Base-by-base conservation (phyloP, 805 yeast species). In the Hanseniaspora singularis region DNA sequence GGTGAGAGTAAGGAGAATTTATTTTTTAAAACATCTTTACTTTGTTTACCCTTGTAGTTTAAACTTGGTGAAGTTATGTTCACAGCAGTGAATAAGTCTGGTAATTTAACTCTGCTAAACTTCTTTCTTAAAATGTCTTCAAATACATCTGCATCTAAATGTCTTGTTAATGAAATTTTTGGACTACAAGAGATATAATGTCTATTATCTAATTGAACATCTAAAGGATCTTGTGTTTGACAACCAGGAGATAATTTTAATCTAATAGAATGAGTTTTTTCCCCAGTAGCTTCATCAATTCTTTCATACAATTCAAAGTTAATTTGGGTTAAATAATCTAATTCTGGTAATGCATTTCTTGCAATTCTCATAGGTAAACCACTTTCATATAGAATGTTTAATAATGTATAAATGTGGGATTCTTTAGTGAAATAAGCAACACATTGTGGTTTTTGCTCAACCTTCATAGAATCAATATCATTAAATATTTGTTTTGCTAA, bases 161-260 rank as follows among this genome's bases (percentile, higher is more conserved):
- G 96, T 60, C 95, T 77, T 0, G 98, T 92, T 55, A 92, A 70
- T 49, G 85, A 79, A 46, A 87, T 77, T 57, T 92, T 77, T 39
- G 96, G 94, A 55, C 92, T 92, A 59, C 96, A 89, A 22, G 96
- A 88, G 52, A 92, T 92, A 64, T 92, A 89, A 64, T 92, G 99
- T 60, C 86, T 88, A 38, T 86, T 89, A 64, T 92, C 98, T 39
- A 92, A 70, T 63, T 89, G 96, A 38, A 94, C 95, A 64, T 92
- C 99, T 53, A 92, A 71, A 23, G 99, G 98, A 63, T 89, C 95
- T 57, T 87, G 95, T 0, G 97, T 88, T 64, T 92, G 96, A 64
- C 98, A 92, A 18, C 99, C 99, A 1, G 98, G 97, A 4, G 96
- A 83, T 55, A 92, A 71, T n/a, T 89, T 81, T 51, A 92, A 71